Conservation (phyloP, 2,329 filamentous ascomycete genomes). For the Thermomyces lanuginosus region DNA sequence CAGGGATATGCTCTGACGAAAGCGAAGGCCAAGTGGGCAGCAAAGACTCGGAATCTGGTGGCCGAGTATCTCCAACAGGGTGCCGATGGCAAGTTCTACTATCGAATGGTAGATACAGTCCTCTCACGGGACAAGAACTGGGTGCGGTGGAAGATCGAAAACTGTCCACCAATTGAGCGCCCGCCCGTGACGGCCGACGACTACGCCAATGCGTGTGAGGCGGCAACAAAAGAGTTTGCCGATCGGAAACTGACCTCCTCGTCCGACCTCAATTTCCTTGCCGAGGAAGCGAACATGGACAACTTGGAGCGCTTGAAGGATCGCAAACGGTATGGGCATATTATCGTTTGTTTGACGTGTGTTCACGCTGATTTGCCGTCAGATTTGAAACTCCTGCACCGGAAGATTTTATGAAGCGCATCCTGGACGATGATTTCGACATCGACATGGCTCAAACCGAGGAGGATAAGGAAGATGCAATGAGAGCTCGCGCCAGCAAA, state of each 20-base stretch:
- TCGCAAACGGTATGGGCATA: conserved; percentile 32
- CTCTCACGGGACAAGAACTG: conserved; percentile 94
- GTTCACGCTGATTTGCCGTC: conserved; percentile 12
- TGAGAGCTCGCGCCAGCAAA: conserved; percentile 67
- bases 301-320: conserved; percentile 57
- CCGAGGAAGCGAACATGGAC: conserved; percentile 43
- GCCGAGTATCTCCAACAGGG: conserved; percentile 69
- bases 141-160: conserved; percentile 96
- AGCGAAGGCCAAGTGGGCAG: conserved; percentile 64
- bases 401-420: conserved; percentile 53
- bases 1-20: conserved; percentile 11
- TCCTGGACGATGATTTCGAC: conserved; percentile 69
- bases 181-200: conserved; percentile 52
- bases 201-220: conserved; percentile 52
- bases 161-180: conserved; percentile 71
- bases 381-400: conserved; percentile 55
- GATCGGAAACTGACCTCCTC: conserved; percentile 60
- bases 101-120: conserved; percentile 92
- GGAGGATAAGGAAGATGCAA: conserved; percentile 42
- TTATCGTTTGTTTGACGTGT: neutral
- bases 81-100: conserved; percentile 77
- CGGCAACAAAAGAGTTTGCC: conserved; percentile 49
- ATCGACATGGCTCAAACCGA: conserved; percentile 60
- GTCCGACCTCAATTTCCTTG: conserved; percentile 62
- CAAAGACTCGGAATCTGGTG: conserved; percentile 59